These are phyloP conservation scores for Apiotrichum siamense DNA, from an alignment of 1,284 basidiomycete species.

Conservation along the genomic window DNA sequence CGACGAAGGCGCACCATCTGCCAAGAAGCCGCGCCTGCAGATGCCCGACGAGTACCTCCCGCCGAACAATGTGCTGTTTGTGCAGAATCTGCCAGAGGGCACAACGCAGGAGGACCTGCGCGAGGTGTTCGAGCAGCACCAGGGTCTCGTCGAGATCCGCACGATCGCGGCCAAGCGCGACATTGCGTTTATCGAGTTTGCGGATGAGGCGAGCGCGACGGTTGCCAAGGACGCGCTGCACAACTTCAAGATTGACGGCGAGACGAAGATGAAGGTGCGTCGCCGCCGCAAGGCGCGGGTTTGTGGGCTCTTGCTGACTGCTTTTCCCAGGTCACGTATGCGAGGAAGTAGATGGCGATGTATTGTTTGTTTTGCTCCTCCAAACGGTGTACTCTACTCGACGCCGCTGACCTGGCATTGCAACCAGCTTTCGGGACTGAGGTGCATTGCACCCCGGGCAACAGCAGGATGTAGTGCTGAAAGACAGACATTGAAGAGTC, in stretches of 20 bases:
- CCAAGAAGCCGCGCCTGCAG: slow-evolving; percentile 61
- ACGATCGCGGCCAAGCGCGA: slow-evolving; percentile 92
- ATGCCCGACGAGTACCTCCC: slow-evolving; percentile 99
- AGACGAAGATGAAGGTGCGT: slow-evolving; percentile 88
- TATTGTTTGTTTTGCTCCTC: background rate
- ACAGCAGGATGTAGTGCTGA: too few relatives aligned
- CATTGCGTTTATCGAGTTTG: slow-evolving; percentile 92
- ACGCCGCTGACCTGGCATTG: too few relatives aligned
- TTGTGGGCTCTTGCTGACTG: background rate
- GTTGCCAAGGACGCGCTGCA: slow-evolving; percentile 89
- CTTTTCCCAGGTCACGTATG: slow-evolving; percentile 33
- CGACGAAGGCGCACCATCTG: slow-evolving; percentile 7
- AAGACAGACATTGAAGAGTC: too few relatives aligned
- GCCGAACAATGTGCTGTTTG: slow-evolving; percentile 96
- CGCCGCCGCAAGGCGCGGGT: background rate
- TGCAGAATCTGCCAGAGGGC: slow-evolving; percentile 88
- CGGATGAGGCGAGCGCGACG: slow-evolving; percentile 81
- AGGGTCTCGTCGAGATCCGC: slow-evolving; percentile 88
- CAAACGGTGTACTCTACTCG: too few relatives aligned
- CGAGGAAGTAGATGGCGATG: slow-evolving; percentile 26
- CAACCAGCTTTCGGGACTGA: too few relatives aligned
- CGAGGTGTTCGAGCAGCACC: slow-evolving; percentile 84
- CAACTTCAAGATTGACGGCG: slow-evolving; percentile 92
- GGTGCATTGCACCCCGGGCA: too few relatives aligned
- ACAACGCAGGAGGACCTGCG: slow-evolving; percentile 81